Percentiles rank a stretch among this genome's conserved stretches.
Conservation (phyloP, 2,329 filamentous ascomycete species). For the Fusarium clavum region DNA sequence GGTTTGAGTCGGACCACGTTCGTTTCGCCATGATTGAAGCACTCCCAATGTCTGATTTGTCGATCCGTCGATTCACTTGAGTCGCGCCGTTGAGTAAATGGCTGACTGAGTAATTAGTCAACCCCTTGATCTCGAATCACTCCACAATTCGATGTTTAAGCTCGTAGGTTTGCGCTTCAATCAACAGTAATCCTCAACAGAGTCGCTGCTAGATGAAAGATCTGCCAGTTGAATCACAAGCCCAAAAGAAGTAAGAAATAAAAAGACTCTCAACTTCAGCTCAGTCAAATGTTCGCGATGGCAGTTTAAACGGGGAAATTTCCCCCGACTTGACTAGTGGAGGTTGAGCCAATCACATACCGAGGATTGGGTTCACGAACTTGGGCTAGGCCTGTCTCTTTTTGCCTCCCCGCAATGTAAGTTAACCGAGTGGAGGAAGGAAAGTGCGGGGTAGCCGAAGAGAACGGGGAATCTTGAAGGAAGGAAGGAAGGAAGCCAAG, state of each 20-base stretch:
- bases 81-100: slow-evolving; percentile 8
- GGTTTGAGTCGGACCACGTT: slow-evolving; percentile 45
- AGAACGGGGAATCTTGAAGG: not conserved
- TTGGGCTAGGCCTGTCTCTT: not conserved
- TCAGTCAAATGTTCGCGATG: slow-evolving; percentile 27
- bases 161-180: not conserved
- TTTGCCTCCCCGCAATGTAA: slow-evolving; percentile 27
- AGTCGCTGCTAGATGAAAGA: too few relatives aligned
- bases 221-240: too few relatives aligned
- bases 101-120: slow-evolving; percentile 1
- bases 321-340: slow-evolving; percentile 29
- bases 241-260: not conserved
- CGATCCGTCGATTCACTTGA: not conserved
- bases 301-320: slow-evolving; percentile 42
- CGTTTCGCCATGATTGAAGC: slow-evolving; percentile 37
- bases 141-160: not conserved
- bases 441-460: slow-evolving; percentile 26
- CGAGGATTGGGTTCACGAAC: not conserved
- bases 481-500: not conserved
- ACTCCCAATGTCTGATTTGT: not conserved
- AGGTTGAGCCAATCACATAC: slow-evolving; percentile 21
- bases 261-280: slow-evolving; percentile 10
- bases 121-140: not conserved
- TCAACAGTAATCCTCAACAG: too few relatives aligned
- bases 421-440: slow-evolving; percentile 10